Base-by-base conservation (phyloP, 2,329 filamentous ascomycete genomes). In the Zymoseptoria passerinii region DNA sequence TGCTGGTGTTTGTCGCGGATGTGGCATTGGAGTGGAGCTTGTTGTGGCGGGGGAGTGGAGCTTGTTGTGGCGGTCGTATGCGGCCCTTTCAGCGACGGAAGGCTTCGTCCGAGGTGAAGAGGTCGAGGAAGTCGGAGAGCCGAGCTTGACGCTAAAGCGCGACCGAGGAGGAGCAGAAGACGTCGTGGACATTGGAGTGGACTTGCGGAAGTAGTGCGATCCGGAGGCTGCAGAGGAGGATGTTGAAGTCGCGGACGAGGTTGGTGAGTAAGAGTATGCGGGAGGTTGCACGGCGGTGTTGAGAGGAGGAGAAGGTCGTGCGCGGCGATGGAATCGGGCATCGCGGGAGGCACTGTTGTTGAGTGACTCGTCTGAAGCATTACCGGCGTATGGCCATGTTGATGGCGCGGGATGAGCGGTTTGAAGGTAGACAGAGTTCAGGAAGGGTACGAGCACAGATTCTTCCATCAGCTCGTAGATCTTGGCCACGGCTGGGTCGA, bases 381-480 rank as follows among this genome's bases (percentile, higher is more conserved):
- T 52, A 1, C 50, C 50, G 10, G 35, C 69, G 72, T 76, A 70
- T 63, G 73, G 62, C 70, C 75, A 72, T 66, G 73, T 64, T 50
- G 71, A 70, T 48, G 72, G 64, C 50, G 68, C 71, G 51, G 77
- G 74, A 49, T 71, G 66, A n/a, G 81, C 76, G 29, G 77, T 75
- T 50, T 79, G 76, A 1, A 78, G 75, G 59, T 78, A 79, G 52
- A 80, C 76, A 62, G 79, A 82, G 73, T 96, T 92, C 56, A 97
- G 80, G 71, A 97, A 99, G 0, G 92, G 92, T 0, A 96, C 86
- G 54, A 97, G 80, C 0, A 97, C 89, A 3, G 92, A 96, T 72
- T 97, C 94, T 68, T 96, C 95, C 92, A 99, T 97, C 57, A 99
- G 79, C 66, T 97, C 94, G 72, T 92, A 92, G 48, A 96, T 89